phyloP scores from a whole-genome alignment of 129 eudicot genomes.

The Flaveria bidentis region DNA sequence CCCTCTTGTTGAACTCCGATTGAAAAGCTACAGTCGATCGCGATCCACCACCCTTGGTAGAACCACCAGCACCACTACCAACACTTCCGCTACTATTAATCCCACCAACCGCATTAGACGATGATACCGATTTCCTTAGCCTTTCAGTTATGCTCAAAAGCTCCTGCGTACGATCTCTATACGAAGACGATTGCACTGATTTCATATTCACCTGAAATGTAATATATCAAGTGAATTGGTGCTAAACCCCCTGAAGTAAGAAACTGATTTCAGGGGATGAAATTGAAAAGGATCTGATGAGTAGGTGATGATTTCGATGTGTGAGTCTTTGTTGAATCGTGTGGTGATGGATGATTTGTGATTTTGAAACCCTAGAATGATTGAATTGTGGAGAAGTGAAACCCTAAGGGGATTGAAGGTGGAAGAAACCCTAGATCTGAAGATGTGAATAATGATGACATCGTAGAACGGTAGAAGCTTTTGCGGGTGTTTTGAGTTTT shows the following conservation, averaged over 20 bases:
- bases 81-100: constrained; percentile 28
- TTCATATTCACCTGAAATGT: constrained; percentile 37
- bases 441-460: constrained; percentile 19
- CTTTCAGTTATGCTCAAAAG: constrained; percentile 60
- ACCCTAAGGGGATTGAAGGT: background rate
- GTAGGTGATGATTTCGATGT: background rate
- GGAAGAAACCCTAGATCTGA: constrained; percentile 24
- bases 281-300: background rate
- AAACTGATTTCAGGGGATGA: background rate
- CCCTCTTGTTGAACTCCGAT: constrained; percentile 76
- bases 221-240: constrained; percentile 5
- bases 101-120: constrained; percentile 34
- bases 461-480: background rate
- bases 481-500: constrained; percentile 13
- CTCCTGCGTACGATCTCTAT: constrained; percentile 80
- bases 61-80: constrained; percentile 12
- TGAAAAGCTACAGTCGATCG: constrained; percentile 61
- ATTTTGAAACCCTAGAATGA: constrained; percentile 9
- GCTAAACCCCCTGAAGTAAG: constrained; percentile 16
- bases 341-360: background rate
- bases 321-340: background rate
- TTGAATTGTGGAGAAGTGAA: background rate
- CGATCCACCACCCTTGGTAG: constrained; percentile 9
- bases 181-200: constrained; percentile 54
- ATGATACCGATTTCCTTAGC: constrained; percentile 44